A percentile compares a stretch with the other conserved stretches of the same genome.
These are phyloP conservation scores for Auricularia heimuer DNA, from an alignment of 768 basidiomycete genomes.

Conservation along the genomic window DNA sequence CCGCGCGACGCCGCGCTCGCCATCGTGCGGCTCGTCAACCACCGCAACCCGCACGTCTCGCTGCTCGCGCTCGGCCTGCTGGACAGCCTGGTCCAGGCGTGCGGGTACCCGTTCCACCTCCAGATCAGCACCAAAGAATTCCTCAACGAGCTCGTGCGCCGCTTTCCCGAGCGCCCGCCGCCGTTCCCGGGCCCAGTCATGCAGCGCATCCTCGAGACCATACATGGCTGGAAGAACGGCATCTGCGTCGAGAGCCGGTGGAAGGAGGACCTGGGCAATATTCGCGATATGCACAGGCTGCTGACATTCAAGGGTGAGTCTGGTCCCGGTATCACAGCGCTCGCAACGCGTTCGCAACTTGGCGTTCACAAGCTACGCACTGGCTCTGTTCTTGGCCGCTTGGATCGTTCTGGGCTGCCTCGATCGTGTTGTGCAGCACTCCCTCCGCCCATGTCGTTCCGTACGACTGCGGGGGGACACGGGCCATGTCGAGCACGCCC, in stretches of 20 bases:
- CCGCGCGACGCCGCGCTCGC: constrained; percentile 88
- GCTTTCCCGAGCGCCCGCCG: constrained; percentile 96
- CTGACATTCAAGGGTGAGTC: constrained; percentile 83
- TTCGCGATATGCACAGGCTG: constrained; percentile 93
- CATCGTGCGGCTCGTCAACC: constrained; percentile 76
- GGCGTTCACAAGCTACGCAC: no score
- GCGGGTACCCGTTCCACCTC: constrained; percentile 95
- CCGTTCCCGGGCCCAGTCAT: constrained; percentile 92
- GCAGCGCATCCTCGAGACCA: constrained; percentile 86
- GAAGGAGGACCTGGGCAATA: constrained; percentile 94
- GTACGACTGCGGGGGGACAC: no score
- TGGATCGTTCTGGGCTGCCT: constrained; percentile 4
- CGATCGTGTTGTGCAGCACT: background rate
- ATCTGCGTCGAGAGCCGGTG: constrained; percentile 83
- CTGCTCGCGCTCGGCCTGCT: constrained; percentile 79
- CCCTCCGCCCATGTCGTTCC: no score
- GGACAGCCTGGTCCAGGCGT: constrained; percentile 87
- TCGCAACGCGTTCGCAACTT: no score
- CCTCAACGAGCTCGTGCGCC: constrained; percentile 92
- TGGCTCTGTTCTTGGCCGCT: background rate
- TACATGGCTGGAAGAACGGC: constrained; percentile 89
- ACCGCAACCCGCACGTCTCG: constrained; percentile 86
- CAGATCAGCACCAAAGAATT: constrained; percentile 98
- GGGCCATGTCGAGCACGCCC: no score
- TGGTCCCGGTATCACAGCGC: no score